A percentile compares a stretch with the other conserved stretches of the same genome.
phyloP scores from a whole-genome alignment of 2,329 filamentous ascomycete species.

The Fusarium floridanum region DNA sequence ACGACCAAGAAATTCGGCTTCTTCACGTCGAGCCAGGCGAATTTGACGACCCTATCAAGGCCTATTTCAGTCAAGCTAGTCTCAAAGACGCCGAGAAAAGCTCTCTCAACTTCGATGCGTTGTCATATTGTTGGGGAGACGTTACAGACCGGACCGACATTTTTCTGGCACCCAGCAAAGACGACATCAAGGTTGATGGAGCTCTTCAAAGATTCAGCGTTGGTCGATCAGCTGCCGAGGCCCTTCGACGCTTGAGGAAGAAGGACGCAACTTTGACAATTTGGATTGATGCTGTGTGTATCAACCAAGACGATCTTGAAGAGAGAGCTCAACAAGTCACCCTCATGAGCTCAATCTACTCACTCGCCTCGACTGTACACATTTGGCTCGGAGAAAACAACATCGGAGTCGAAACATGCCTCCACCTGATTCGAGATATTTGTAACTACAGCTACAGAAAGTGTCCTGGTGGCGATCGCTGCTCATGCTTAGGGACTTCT shows the following conservation, averaged over 20 bases:
- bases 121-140: slow-evolving; percentile 38
- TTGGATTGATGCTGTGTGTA: slow-evolving; percentile 42
- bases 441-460: slow-evolving; percentile 20
- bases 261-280: neutral
- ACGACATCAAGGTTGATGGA: accelerated
- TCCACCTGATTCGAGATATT: slow-evolving; percentile 25
- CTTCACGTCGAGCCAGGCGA: slow-evolving; percentile 19
- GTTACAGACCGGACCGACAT: slow-evolving; percentile 14
- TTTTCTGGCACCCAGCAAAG: neutral
- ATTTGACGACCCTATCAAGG: slow-evolving; percentile 19
- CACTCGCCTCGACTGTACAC: neutral
- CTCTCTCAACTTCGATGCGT: slow-evolving; percentile 1
- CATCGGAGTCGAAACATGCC: slow-evolving; percentile 1
- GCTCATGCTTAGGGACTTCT: slow-evolving; percentile 14
- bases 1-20: slow-evolving; percentile 19
- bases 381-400: slow-evolving; percentile 36
- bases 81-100: neutral
- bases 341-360: slow-evolving; percentile 36
- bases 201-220: slow-evolving; percentile 6
- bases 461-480: slow-evolving; percentile 11
- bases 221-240: slow-evolving; percentile 20
- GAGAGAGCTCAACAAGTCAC: slow-evolving; percentile 37
- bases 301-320: slow-evolving; percentile 36
- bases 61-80: slow-evolving; percentile 8
- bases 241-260: slow-evolving; percentile 4